A percentile compares a stretch with the other conserved stretches of the same genome.
Evolutionary conservation across 345 rosid genomes (phyloP).

Genomic region (Gossypium stocksii): DNA sequence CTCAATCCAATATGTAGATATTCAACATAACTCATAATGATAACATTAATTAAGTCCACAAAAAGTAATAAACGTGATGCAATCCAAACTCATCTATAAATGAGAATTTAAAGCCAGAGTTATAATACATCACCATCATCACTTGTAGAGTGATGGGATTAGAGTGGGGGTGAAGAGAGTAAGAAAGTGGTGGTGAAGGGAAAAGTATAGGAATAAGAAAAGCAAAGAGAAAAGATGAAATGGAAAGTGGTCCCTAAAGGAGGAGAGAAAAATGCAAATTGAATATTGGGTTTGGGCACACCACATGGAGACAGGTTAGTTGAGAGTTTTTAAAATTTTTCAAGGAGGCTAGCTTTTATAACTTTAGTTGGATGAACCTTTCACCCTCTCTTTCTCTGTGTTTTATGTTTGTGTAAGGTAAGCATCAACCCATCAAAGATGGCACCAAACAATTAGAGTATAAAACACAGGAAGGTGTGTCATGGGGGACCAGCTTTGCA

Average conservation of each 20-base stretch:
- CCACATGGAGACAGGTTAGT: slow-evolving; percentile 13
- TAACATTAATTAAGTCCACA: too few species aligned
- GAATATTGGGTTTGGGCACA: not conserved
- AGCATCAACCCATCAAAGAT: slow-evolving; percentile 13
- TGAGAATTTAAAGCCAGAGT: too few species aligned
- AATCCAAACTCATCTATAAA: too few species aligned
- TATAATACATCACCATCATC: too few species aligned
- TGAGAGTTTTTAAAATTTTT: slow-evolving; percentile 14
- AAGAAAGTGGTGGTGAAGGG: not conserved
- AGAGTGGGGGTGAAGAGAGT: not conserved
- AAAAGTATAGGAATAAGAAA: not conserved
- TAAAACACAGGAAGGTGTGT: not conserved
- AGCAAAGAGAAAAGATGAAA: not conserved
- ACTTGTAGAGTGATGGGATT: too few species aligned
- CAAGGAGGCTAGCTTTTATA: not conserved
- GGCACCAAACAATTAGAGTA: not conserved
- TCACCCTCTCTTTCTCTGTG: slow-evolving; percentile 14
- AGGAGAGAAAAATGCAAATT: not conserved
- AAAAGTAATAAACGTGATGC: too few species aligned
- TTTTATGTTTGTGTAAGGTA: slow-evolving; percentile 13
- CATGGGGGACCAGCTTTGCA: slow-evolving; percentile 17
- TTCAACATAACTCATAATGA: too few species aligned
- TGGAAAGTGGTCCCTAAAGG: slow-evolving; percentile 8
- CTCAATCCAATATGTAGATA: too few species aligned
- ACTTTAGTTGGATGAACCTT: slow-evolving; percentile 18